These are phyloP conservation scores for Erysimum pusillum DNA, from an alignment of 441 rosid species.

Conservation along the genomic window DNA sequence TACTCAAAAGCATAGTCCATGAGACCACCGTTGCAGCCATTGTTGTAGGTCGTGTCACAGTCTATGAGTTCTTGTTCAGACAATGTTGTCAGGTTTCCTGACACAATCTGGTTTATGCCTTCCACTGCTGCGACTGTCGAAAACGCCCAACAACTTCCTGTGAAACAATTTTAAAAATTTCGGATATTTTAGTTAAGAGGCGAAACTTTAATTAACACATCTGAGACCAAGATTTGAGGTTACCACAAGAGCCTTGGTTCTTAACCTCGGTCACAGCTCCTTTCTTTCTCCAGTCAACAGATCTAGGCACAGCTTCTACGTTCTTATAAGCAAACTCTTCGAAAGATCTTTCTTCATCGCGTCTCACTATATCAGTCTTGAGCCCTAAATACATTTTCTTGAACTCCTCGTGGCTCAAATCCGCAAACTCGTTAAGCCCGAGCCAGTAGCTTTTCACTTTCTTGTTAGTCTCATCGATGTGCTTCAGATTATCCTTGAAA, in stretches of 20 bases:
- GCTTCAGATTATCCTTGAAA: slow-evolving; percentile 81
- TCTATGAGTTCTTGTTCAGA: slow-evolving; percentile 78
- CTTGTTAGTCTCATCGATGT: slow-evolving; percentile 84
- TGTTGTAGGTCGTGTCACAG: slow-evolving; percentile 67
- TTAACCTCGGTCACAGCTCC: slow-evolving; percentile 83
- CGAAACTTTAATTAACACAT: background rate
- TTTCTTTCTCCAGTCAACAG: slow-evolving; percentile 94
- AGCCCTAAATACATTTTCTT: slow-evolving; percentile 73
- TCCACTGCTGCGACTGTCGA: slow-evolving; percentile 79
- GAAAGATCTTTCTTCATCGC: slow-evolving; percentile 46
- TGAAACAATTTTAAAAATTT: background rate
- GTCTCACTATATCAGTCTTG: slow-evolving; percentile 48
- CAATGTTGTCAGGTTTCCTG: slow-evolving; percentile 66
- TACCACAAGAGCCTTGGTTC: slow-evolving; percentile 96
- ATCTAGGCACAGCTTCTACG: slow-evolving; percentile 67
- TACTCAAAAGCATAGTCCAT: slow-evolving; percentile 74
- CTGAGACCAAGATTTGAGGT: slow-evolving; percentile 8
- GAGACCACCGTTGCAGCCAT: slow-evolving; percentile 73
- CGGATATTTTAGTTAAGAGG: background rate
- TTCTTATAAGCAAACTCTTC: slow-evolving; percentile 60
- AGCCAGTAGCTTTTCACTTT: slow-evolving; percentile 81
- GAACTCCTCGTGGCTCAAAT: slow-evolving; percentile 86
- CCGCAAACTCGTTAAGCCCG: slow-evolving; percentile 83
- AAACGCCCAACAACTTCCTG: slow-evolving; percentile 83
- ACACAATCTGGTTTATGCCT: slow-evolving; percentile 69